Evolutionary conservation across 2,329 filamentous ascomycete genomes (phyloP), one percentile per base, ranked within the genome.

Genomic region (Trichoderma atroviride): DNA sequence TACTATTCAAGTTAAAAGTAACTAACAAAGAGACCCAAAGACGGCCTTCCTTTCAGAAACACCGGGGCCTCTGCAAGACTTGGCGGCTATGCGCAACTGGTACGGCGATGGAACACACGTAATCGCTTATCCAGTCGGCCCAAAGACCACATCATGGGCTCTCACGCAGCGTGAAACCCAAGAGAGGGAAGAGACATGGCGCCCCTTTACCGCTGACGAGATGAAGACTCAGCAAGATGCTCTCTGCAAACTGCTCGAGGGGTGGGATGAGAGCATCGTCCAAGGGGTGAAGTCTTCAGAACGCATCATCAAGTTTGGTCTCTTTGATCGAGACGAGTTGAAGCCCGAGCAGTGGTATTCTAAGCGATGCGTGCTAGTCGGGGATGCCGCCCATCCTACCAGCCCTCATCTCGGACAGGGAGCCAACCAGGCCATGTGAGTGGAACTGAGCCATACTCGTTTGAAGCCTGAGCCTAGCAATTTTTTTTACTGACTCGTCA

Each of bases 401-500:
- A 75, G 73, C 43, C 73, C 74, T 2, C 74, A 76, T 59, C 73
- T 76, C 14, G 74, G 74, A 2, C 74, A 76, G 64, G 74, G 74
- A 11, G 73, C 73, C 6, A 74, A 75, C 14, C 74, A 74, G 56
- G 70, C 70, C n/a, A 58, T 71, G 71, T 71, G 60, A 71, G 71
- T 66, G 27, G 27, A 29, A 43, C 22, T 16, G 50, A 5, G 3
- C 24, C 24, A 56, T 5, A 31, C n/a, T n/a, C 4, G 22, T 47
- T 47, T 43, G 40, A 43, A 43, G 40, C 57, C 63, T 65, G 6
- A 16, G 56, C 57, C 67, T 61, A 64, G 63, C 56, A 3, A 55
- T 4, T 27, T 27, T 27, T 27, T 24, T 7, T 19, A 10, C 24
- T 43, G 40, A 22, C 60, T 24, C 7, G 16, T 43, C 40, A 16